Conservation (phyloP, 148 eudicot genomes). For the Rhododendron williamsianum region DNA sequence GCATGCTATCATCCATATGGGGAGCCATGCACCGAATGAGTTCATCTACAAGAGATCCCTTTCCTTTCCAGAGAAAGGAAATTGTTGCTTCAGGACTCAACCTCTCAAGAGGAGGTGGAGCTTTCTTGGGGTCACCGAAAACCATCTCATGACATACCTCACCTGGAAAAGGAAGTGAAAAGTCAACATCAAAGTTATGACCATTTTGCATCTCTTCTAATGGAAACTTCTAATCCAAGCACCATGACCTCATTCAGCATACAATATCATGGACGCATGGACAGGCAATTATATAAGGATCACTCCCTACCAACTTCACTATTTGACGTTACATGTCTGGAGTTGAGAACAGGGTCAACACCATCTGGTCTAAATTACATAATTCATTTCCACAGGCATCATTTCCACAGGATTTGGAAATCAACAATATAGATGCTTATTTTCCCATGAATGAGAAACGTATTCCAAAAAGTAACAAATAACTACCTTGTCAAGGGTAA, state of each 20-base stretch:
- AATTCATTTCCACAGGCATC: background rate
- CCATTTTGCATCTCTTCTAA: background rate
- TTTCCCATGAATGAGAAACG: background rate
- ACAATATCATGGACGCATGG: background rate
- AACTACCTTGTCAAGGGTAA: conserved; percentile 89
- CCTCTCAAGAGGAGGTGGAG: conserved; percentile 90
- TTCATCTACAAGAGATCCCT: conserved; percentile 75
- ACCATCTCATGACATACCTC: conserved; percentile 87
- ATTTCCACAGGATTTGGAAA: background rate
- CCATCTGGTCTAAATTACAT: background rate
- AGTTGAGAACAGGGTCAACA: background rate
- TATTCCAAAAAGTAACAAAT: background rate
- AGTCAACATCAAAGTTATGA: background rate
- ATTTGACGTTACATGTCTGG: background rate
- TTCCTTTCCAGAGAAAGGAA: conserved; percentile 77
- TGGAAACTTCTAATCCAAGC: background rate
- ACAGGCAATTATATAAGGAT: background rate
- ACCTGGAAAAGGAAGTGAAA: conserved; percentile 43
- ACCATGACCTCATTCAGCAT: background rate
- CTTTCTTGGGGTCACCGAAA: conserved; percentile 92
- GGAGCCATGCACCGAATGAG: conserved; percentile 75
- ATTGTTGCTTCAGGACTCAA: conserved; percentile 73
- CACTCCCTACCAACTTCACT: background rate
- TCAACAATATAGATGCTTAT: background rate
- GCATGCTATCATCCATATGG: conserved; percentile 51